Conservation (phyloP, 2,329 filamentous ascomycete genomes). For the Waltergamsia citrina region DNA sequence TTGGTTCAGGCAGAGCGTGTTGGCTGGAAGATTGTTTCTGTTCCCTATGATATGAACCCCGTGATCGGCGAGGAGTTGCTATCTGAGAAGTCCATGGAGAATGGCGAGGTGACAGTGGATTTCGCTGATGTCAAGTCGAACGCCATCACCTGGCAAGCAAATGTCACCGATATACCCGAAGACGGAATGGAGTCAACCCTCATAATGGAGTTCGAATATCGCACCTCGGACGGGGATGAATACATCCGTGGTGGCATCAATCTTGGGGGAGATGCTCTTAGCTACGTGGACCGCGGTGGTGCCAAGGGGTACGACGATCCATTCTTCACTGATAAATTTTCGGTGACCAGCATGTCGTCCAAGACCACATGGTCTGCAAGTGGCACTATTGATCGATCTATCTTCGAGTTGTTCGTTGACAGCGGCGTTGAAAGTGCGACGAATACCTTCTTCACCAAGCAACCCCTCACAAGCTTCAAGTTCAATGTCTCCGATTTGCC, state of each 20-base stretch:
- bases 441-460: constrained; percentile 16
- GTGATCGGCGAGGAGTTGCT: constrained; percentile 35
- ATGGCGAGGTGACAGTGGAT: constrained; percentile 37
- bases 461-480: constrained; percentile 14
- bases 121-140: constrained; percentile 38
- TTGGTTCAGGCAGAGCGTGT: constrained; percentile 31
- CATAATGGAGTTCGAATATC: constrained; percentile 17
- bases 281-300: constrained; percentile 18
- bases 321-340: constrained; percentile 22
- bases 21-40: constrained; percentile 40
- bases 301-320: constrained; percentile 16
- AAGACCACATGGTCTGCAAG: constrained; percentile 15
- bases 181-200: constrained; percentile 9
- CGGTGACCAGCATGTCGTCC: constrained; percentile 9
- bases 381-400: constrained; percentile 23
- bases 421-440: constrained; percentile 21
- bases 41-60: constrained; percentile 36
- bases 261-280: constrained; percentile 13
- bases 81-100: constrained; percentile 31
- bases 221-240: constrained; percentile 14
- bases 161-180: constrained; percentile 30
- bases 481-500: constrained; percentile 12
- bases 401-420: constrained; percentile 23
- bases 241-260: constrained; percentile 15
- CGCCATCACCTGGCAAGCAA: constrained; percentile 44